Conservation (phyloP, 805 yeast genomes). For the Yamadazyma insecticola region DNA sequence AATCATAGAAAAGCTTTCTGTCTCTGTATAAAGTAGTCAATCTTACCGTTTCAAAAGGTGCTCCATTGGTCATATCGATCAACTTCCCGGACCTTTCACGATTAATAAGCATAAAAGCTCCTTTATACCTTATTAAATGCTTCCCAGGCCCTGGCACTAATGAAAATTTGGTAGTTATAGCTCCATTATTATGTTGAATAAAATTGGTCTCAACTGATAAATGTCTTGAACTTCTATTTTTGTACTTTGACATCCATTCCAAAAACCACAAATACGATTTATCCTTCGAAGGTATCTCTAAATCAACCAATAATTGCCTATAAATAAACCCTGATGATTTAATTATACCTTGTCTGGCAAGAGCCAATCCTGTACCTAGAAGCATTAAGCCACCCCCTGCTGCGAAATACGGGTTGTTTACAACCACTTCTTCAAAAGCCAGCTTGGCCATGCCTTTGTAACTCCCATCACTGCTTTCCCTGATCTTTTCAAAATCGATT, state of each 20-base stretch:
- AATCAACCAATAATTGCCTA: constrained; percentile 81
- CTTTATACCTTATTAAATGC: constrained; percentile 79
- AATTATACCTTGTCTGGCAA: constrained; percentile 65
- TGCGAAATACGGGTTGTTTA: constrained; percentile 89
- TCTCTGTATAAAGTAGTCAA: constrained; percentile 87
- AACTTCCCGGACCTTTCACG: constrained; percentile 88
- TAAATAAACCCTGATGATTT: constrained; percentile 65
- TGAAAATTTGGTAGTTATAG: constrained; percentile 79
- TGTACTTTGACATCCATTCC: constrained; percentile 90
- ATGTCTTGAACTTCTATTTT: constrained; percentile 73
- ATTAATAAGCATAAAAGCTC: constrained; percentile 83
- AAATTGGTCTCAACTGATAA: constrained; percentile 84
- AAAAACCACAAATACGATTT: constrained; percentile 92
- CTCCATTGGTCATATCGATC: constrained; percentile 83
- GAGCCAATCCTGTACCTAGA: constrained; percentile 82
- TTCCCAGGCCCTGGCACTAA: constrained; percentile 98
- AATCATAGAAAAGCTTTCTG: constrained; percentile 59
- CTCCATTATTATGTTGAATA: constrained; percentile 88
- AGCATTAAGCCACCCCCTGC: constrained; percentile 99
- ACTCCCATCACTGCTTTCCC: constrained; percentile 34
- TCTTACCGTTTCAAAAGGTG: constrained; percentile 96
- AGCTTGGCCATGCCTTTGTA: constrained; percentile 19
- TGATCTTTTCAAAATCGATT: constrained; percentile 35
- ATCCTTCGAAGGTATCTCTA: constrained; percentile 91
- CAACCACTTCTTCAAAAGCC: constrained; percentile 51